Evolutionary conservation across 1,139 yeast species (phyloP).

Genomic region (Entelexis paramagnoliae): DNA sequence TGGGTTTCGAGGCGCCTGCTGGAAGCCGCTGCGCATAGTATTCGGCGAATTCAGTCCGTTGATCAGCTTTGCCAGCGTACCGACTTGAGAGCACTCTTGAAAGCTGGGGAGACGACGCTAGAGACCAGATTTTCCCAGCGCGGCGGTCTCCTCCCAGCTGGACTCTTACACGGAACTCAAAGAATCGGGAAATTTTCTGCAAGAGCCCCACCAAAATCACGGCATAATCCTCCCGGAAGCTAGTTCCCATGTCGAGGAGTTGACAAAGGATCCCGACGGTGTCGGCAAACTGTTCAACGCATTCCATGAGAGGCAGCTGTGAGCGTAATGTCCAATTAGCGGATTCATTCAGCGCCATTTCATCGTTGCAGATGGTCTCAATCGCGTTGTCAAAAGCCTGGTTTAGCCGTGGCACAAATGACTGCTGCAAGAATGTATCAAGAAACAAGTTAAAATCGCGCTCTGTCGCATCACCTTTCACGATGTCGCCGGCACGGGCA

Average conservation of each 20-base stretch:
- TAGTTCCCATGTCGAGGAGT: constrained; percentile 30
- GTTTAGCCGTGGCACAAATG: constrained; percentile 56
- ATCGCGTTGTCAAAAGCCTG: constrained; percentile 41
- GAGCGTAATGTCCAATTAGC: constrained; percentile 29
- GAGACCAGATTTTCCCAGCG: constrained; percentile 12
- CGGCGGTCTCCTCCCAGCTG: constrained; percentile 2
- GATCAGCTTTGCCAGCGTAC: neutral
- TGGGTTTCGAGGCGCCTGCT: neutral
- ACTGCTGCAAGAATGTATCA: constrained; percentile 50
- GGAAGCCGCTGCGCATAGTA: constrained; percentile 18
- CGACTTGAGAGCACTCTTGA: constrained; percentile 2
- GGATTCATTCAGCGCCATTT: constrained; percentile 26
- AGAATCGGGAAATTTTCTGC: constrained; percentile 7
- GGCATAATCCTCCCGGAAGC: constrained; percentile 33
- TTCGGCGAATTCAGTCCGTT: constrained; percentile 16
- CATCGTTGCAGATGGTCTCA: constrained; percentile 29
- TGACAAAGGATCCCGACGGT: constrained; percentile 29
- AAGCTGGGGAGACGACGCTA: constrained; percentile 5
- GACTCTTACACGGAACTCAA: neutral
- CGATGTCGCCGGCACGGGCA: constrained; percentile 40
- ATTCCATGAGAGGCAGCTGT: constrained; percentile 30
- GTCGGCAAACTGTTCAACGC: constrained; percentile 27
- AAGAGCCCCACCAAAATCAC: constrained; percentile 27
- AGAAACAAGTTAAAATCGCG: constrained; percentile 38
- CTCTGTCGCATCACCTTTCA: constrained; percentile 26